Conservation (phyloP, 2,329 filamentous ascomycete species). For the Talaromyces funiculosus region DNA sequence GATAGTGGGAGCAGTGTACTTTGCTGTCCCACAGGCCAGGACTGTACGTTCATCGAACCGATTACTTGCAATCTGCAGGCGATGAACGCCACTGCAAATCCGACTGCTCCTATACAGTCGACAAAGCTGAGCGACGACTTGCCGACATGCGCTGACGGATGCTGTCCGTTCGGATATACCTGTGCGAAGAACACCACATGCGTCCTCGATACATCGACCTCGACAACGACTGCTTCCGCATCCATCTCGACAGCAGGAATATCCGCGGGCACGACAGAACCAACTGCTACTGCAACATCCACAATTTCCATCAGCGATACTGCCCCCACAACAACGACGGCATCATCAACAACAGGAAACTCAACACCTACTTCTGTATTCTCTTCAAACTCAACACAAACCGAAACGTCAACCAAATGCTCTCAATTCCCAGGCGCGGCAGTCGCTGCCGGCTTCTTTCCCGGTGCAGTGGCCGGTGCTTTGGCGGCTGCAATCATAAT, state of each 20-base stretch:
- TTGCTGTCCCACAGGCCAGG: conserved; percentile 41
- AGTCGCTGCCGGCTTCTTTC: conserved; percentile 43
- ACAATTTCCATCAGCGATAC: conserved; percentile 2
- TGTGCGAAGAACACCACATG: conserved; percentile 32
- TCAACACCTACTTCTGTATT: conserved; percentile 16
- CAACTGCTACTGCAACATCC: conserved; percentile 13
- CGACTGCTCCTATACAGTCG: conserved; percentile 37
- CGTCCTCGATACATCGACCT: conserved; percentile 22
- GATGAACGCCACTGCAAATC: conserved; percentile 37
- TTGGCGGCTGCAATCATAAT: conserved; percentile 50
- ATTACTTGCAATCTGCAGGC: conserved; percentile 40
- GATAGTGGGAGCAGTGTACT: conserved; percentile 39
- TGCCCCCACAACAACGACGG: conserved; percentile 2
- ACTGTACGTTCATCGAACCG: conserved; percentile 38
- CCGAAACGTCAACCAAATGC: conserved; percentile 23
- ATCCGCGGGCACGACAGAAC: conserved; percentile 14
- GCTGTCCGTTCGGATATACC: conserved; percentile 46
- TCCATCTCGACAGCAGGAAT: conserved; percentile 17
- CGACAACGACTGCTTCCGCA: conserved; percentile 19
- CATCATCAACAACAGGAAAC: conserved; percentile 15
- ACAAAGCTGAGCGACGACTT: conserved; percentile 36
- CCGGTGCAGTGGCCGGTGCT: conserved; percentile 41
- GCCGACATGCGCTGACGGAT: conserved; percentile 37
- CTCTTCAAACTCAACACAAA: conserved; percentile 18
- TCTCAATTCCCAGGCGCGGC: conserved; percentile 38